Conservation (phyloP, 495 filamentous ascomycete species). For the Neurospora sp. region DNA sequence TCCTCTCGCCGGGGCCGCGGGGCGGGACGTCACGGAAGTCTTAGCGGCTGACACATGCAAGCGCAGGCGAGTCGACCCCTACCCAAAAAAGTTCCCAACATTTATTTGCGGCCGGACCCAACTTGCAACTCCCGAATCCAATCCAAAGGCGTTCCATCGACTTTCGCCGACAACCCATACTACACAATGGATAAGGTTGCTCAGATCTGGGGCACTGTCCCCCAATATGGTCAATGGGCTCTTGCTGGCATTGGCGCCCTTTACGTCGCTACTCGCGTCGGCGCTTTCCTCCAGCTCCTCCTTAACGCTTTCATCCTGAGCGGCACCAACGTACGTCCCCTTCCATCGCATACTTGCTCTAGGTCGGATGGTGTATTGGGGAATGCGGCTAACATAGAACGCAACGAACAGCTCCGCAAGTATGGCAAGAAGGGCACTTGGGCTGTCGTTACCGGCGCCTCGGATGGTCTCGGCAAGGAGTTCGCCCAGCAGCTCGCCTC, state of each 20-base stretch:
- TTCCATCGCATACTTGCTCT: no score
- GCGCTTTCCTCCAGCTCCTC: slow-evolving; percentile 55
- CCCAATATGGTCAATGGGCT: slow-evolving; percentile 25
- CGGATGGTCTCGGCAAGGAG: slow-evolving; percentile 95
- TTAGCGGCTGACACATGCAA: neutral
- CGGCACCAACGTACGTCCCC: slow-evolving; percentile 42
- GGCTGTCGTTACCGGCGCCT: slow-evolving; percentile 92
- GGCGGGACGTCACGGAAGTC: neutral
- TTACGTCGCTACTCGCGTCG: slow-evolving; percentile 44
- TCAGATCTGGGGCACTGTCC: slow-evolving; percentile 26
- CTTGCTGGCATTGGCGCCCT: slow-evolving; percentile 48
- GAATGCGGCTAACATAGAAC: neutral
- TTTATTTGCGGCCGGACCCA: neutral
- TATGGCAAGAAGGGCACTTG: slow-evolving; percentile 90
- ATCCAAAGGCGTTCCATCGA: neutral
- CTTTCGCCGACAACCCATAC: neutral
- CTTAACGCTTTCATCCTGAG: slow-evolving; percentile 68
- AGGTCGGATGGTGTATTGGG: neutral
- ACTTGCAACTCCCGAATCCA: neutral
- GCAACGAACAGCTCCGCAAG: slow-evolving; percentile 63
- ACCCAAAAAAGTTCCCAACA: neutral
- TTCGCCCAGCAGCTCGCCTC: slow-evolving; percentile 83
- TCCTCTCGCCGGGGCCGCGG: neutral
- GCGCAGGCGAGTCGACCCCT: neutral
- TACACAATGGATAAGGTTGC: slow-evolving; percentile 27